Percentiles rank a stretch among this genome's conserved stretches.
Evolutionary conservation across 1,139 yeast species (phyloP).

Genomic region (Suhomyces ambrosiae): DNA sequence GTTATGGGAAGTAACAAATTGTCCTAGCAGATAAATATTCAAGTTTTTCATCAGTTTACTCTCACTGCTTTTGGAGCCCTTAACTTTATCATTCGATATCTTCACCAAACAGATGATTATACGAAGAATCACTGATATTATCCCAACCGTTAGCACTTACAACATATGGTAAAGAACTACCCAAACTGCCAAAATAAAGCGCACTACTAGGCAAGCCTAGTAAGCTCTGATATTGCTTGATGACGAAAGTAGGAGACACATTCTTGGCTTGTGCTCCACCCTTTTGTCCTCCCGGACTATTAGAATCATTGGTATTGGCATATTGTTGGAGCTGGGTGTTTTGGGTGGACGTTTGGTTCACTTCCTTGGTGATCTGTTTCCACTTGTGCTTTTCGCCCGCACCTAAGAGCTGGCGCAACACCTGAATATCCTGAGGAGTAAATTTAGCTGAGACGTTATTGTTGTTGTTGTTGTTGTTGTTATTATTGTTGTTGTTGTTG

Average conservation of each 20-base stretch:
- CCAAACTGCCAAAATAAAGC: constrained; percentile 42
- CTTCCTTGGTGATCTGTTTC: constrained; percentile 50
- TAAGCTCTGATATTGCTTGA: constrained; percentile 44
- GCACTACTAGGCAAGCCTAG: constrained; percentile 46
- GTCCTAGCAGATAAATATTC: too few species aligned
- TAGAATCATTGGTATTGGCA: constrained; percentile 8
- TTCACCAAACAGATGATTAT: constrained; percentile 21
- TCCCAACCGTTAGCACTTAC: constrained; percentile 45
- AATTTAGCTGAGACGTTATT: constrained; percentile 27
- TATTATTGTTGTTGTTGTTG: constrained; percentile 11
- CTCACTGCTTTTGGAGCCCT: too few species aligned
- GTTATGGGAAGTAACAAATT: background rate
- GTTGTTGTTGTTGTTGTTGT: constrained; percentile 10
- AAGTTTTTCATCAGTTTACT: too few species aligned
- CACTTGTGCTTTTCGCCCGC: constrained; percentile 50
- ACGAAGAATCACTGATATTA: constrained; percentile 24
- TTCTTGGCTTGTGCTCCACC: constrained; percentile 28
- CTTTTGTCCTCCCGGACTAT: constrained; percentile 13
- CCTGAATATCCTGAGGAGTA: constrained; percentile 40
- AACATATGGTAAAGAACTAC: constrained; percentile 46
- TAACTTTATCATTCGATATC: constrained; percentile 19
- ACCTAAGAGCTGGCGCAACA: constrained; percentile 40
- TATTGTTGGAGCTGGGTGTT: constrained; percentile 12
- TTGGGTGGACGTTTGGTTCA: constrained; percentile 31
- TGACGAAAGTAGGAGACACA: constrained; percentile 48